Conservation (phyloP, 805 yeast genomes). For the Groenewaldozyma tartarivorans region DNA sequence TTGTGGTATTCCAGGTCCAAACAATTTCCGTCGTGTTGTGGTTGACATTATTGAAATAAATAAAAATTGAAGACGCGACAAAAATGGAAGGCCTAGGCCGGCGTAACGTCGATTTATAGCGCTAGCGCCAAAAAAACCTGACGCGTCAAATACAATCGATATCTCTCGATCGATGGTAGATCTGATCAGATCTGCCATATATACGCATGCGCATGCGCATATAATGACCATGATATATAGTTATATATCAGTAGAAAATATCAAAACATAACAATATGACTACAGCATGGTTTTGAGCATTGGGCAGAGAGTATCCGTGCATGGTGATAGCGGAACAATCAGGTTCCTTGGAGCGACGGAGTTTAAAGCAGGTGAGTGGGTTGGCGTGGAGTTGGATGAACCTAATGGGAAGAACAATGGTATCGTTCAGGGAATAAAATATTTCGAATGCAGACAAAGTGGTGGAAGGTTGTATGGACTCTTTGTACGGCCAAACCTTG, state of each 20-base stretch:
- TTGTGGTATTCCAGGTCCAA: background rate
- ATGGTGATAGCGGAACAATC: conserved; percentile 32
- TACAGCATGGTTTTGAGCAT: conserved; percentile 1
- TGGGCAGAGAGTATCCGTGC: conserved; percentile 18
- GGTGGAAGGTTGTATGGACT: conserved; percentile 46
- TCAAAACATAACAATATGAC: too few relatives aligned
- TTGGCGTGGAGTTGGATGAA: conserved; percentile 76
- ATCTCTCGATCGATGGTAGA: too few relatives aligned
- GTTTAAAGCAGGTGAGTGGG: conserved; percentile 47
- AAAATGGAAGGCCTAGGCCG: too few relatives aligned
- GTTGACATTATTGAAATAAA: conserved; percentile 2
- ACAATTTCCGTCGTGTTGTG: conserved; percentile 1
- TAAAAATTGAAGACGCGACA: too few relatives aligned
- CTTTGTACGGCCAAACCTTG: conserved; percentile 59
- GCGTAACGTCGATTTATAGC: too few relatives aligned
- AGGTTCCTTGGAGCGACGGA: conserved; percentile 55
- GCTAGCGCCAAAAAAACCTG: too few relatives aligned
- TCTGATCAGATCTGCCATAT: too few relatives aligned
- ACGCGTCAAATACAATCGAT: too few relatives aligned
- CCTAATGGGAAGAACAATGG: conserved; percentile 87
- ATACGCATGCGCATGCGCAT: too few relatives aligned
- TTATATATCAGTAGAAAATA: too few relatives aligned
- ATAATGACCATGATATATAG: too few relatives aligned
- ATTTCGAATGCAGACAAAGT: conserved; percentile 46
- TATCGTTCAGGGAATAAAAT: conserved; percentile 44